Conservation (phyloP, 2,329 filamentous ascomycete species). For the Thelonectria rubi region DNA sequence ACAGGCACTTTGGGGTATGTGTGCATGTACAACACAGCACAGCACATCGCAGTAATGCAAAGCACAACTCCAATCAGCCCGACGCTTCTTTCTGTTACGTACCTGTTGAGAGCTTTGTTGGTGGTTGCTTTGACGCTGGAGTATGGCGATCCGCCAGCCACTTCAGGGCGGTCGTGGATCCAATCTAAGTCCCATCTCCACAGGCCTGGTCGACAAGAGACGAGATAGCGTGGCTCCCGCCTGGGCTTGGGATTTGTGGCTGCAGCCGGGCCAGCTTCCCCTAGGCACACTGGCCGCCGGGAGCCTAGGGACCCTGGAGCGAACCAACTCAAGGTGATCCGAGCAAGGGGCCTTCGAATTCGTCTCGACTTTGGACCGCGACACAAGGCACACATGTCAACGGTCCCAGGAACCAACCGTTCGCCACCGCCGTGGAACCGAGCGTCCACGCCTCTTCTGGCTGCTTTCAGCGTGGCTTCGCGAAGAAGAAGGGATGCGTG, state of each 20-base stretch:
- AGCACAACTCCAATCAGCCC: neutral
- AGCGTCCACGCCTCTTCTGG: constrained; percentile 15
- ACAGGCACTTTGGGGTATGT: neutral
- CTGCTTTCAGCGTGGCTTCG: constrained; percentile 1
- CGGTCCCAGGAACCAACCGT: constrained; percentile 34
- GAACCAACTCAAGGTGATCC: constrained; percentile 28
- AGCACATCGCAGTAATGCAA: neutral
- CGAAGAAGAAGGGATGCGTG: constrained; percentile 9
- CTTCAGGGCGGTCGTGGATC: constrained; percentile 32
- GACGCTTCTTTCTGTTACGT: constrained; percentile 24
- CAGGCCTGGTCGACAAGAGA: constrained; percentile 28
- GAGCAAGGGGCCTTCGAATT: constrained; percentile 17
- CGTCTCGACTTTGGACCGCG: constrained; percentile 16
- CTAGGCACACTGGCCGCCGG: constrained; percentile 26
- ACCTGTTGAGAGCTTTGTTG: constrained; percentile 29
- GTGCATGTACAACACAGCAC: neutral
- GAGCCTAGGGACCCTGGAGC: constrained; percentile 13
- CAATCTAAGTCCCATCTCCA: constrained; percentile 30
- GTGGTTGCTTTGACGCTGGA: constrained; percentile 31
- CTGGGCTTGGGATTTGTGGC: constrained; percentile 31
- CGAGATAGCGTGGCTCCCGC: constrained; percentile 33
- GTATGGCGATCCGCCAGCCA: constrained; percentile 40
- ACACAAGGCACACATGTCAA: constrained; percentile 31
- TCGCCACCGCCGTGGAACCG: constrained; percentile 34
- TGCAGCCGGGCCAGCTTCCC: constrained; percentile 38